phyloP scores from a whole-genome alignment of 1,284 basidiomycete species.

The Leccinum fallax region DNA sequence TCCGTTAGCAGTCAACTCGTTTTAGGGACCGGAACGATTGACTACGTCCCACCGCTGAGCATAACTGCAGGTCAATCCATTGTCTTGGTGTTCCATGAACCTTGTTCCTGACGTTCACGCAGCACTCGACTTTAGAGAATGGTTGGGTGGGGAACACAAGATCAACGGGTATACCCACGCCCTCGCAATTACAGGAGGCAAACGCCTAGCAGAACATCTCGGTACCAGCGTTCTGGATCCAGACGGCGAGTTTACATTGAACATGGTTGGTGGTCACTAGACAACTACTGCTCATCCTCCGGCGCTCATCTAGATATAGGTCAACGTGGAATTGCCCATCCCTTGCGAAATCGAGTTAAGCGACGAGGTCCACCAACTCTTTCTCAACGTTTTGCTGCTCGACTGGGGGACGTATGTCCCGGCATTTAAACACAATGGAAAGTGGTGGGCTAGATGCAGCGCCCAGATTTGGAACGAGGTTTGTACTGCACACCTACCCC shows the following conservation, averaged over 20 bases:
- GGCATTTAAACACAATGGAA: slow-evolving; percentile 56
- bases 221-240: slow-evolving; percentile 68
- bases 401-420: slow-evolving; percentile 42
- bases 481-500: slow-evolving; percentile 22
- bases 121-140: slow-evolving; percentile 79
- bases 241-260: slow-evolving; percentile 64
- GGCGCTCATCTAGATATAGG: slow-evolving; percentile 20
- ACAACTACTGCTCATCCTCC: neutral
- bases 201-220: slow-evolving; percentile 61
- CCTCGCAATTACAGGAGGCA: slow-evolving; percentile 75
- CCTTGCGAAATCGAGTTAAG: slow-evolving; percentile 38
- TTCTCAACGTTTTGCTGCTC: slow-evolving; percentile 42
- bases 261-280: slow-evolving; percentile 60
- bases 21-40: slow-evolving; percentile 73
- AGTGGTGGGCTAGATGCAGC: slow-evolving; percentile 74
- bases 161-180: slow-evolving; percentile 78
- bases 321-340: slow-evolving; percentile 60
- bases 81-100: neutral
- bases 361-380: slow-evolving; percentile 34
- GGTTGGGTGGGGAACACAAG: slow-evolving; percentile 81
- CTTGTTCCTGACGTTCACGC: slow-evolving; percentile 23
- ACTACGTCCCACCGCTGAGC: slow-evolving; percentile 57
- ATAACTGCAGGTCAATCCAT: slow-evolving; percentile 29
- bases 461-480: slow-evolving; percentile 79
- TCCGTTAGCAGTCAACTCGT: slow-evolving; percentile 2